These are phyloP conservation scores for Candida mesenterica DNA, from an alignment of 1,139 yeast species.

Conservation along the genomic window DNA sequence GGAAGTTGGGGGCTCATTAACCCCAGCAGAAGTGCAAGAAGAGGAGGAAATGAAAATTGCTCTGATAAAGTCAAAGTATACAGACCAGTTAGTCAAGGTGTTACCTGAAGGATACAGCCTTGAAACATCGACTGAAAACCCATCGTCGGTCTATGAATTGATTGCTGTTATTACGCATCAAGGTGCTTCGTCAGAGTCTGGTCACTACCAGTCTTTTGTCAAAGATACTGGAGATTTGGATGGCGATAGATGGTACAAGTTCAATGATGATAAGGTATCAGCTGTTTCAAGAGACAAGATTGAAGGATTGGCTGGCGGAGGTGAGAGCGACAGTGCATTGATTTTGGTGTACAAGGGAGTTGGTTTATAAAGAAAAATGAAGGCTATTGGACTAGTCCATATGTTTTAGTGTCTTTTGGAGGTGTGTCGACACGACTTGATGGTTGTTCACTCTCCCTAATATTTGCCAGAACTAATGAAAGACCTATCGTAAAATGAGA, in stretches of 20 bases:
- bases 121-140: slow-evolving; percentile 64
- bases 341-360: slow-evolving; percentile 81
- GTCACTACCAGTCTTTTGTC: slow-evolving; percentile 92
- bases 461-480: too few relatives aligned
- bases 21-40: slow-evolving; percentile 42
- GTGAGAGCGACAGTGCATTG: slow-evolving; percentile 95
- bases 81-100: slow-evolving; percentile 39
- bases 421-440: too few relatives aligned
- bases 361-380: slow-evolving; percentile 43
- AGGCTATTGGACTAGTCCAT: too few relatives aligned
- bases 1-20: slow-evolving; percentile 24
- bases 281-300: slow-evolving; percentile 74
- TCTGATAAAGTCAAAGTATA: slow-evolving; percentile 46
- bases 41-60: slow-evolving; percentile 48
- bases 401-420: too few relatives aligned
- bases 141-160: slow-evolving; percentile 83
- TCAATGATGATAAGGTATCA: slow-evolving; percentile 90
- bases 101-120: slow-evolving; percentile 35
- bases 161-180: slow-evolving; percentile 85
- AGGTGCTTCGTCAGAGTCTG: slow-evolving; percentile 96
- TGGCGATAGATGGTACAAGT: slow-evolving; percentile 87
- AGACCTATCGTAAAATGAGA: too few relatives aligned
- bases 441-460: slow-evolving; percentile 1
- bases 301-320: slow-evolving; percentile 91
- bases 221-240: slow-evolving; percentile 62